Conservation (phyloP, 2,329 filamentous ascomycete genomes). For the Alternaria infectoria region DNA sequence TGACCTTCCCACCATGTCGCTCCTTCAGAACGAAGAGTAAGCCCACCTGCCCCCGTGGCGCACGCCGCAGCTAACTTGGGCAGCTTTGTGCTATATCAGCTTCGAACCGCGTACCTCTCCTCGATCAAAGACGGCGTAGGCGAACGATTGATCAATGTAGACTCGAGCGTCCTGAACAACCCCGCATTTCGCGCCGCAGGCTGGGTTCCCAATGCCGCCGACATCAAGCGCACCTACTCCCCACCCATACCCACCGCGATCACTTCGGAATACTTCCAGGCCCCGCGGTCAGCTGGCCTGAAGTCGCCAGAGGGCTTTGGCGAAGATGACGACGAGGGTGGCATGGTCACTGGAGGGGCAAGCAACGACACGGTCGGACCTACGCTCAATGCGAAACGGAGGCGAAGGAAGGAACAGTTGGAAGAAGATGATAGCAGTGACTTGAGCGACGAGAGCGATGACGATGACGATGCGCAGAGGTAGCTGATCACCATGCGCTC, state of each 20-base stretch:
- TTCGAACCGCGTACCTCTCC: constrained; percentile 79
- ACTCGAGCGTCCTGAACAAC: constrained; percentile 79
- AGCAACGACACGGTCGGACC: constrained; percentile 72
- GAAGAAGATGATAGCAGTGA: constrained; percentile 88
- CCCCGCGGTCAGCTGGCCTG: constrained; percentile 65
- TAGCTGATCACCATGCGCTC: constrained; percentile 3
- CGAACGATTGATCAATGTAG: constrained; percentile 81
- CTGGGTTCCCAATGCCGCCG: constrained; percentile 75
- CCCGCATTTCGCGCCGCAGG: constrained; percentile 82
- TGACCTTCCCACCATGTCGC: constrained; percentile 45
- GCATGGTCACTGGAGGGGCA: constrained; percentile 71
- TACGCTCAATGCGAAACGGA: constrained; percentile 67
- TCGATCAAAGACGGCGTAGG: constrained; percentile 84
- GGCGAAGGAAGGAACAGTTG: constrained; percentile 74
- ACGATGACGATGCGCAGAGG: constrained; percentile 66
- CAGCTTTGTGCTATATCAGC: constrained; percentile 81
- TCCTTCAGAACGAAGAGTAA: constrained; percentile 55
- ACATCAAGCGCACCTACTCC: constrained; percentile 83
- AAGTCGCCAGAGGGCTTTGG: constrained; percentile 62
- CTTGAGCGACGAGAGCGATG: constrained; percentile 82
- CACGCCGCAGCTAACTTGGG: constrained; percentile 24
- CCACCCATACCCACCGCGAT: constrained; percentile 84
- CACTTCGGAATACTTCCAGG: constrained; percentile 84
- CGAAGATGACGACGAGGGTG: constrained; percentile 73
- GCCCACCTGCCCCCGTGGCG: constrained; percentile 14